A percentile compares a stretch with the other conserved stretches of the same genome.
Conservation (phyloP, 768 basidiomycete genomes). For the Suillus ampliporus region DNA sequence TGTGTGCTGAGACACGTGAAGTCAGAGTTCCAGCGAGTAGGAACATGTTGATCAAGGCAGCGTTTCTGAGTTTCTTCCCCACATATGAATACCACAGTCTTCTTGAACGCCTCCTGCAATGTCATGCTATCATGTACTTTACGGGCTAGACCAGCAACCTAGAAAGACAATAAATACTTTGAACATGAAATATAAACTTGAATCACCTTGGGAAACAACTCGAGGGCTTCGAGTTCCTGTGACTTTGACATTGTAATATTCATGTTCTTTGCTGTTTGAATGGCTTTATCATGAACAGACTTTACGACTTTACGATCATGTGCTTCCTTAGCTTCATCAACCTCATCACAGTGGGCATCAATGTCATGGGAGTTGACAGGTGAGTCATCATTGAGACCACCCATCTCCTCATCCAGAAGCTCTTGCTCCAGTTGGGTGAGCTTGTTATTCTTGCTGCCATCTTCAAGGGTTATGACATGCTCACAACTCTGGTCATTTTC, state of each 20-base stretch:
- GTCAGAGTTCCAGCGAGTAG: conserved; percentile 41
- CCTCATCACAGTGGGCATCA: neutral
- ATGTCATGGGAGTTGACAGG: neutral
- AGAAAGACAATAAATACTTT: neutral
- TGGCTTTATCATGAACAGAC: conserved; percentile 14
- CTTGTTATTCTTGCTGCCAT: neutral
- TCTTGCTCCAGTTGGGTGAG: neutral
- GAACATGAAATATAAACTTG: no score
- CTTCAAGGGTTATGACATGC: neutral
- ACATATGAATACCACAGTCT: conserved; percentile 15
- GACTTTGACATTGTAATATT: neutral
- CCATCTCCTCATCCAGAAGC: neutral
- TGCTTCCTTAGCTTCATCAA: conserved; percentile 24
- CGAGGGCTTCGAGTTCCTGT: neutral
- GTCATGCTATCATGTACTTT: conserved; percentile 30
- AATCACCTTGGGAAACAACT: neutral
- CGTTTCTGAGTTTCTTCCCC: conserved; percentile 14
- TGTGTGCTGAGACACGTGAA: conserved; percentile 32
- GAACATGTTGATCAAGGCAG: conserved; percentile 29
- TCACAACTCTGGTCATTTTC: no score
- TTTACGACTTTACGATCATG: conserved; percentile 24
- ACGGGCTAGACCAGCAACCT: conserved; percentile 36
- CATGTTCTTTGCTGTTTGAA: neutral
- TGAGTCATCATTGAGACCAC: neutral
- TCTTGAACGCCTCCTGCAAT: conserved; percentile 32